Conservation (phyloP, 768 basidiomycete genomes). For the Glaciozyma martinii region DNA sequence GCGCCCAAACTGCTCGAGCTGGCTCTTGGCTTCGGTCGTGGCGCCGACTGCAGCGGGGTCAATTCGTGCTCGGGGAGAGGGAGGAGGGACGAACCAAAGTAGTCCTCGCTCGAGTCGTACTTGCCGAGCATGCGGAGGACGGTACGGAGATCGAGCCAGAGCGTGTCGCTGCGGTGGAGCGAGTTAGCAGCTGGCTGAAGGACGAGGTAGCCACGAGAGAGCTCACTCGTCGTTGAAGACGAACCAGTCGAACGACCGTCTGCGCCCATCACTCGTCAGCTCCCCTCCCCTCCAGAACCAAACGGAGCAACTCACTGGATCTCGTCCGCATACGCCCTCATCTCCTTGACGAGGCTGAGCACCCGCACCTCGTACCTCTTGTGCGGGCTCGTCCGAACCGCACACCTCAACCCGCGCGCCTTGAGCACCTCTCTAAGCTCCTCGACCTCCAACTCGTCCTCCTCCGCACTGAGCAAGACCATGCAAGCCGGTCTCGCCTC, state of each 20-base stretch:
- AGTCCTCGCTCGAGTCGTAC: constrained; percentile 17
- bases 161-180: constrained; percentile 21
- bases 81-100: constrained; percentile 14
- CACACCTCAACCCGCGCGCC: constrained; percentile 14
- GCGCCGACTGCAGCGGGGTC: constrained; percentile 16
- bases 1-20: constrained; percentile 23
- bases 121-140: constrained; percentile 22
- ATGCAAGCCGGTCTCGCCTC: constrained; percentile 19
- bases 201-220: not conserved
- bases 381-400: constrained; percentile 13
- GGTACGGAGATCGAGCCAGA: constrained; percentile 28
- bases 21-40: constrained; percentile 20
- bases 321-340: constrained; percentile 17
- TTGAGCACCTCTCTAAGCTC: constrained; percentile 8
- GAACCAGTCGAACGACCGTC: constrained; percentile 27
- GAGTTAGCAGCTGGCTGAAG: too few species aligned
- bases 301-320: constrained; percentile 8
- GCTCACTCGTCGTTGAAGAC: constrained; percentile 31
- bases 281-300: too few species aligned
- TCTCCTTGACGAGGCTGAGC: constrained; percentile 26
- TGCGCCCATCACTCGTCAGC: not conserved
- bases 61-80: too few species aligned
- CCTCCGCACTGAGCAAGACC: constrained; percentile 23
- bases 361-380: constrained; percentile 33
- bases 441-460: constrained; percentile 12